Base-by-base conservation (phyloP, 257 asterid species). In the Agastache rugosa region DNA sequence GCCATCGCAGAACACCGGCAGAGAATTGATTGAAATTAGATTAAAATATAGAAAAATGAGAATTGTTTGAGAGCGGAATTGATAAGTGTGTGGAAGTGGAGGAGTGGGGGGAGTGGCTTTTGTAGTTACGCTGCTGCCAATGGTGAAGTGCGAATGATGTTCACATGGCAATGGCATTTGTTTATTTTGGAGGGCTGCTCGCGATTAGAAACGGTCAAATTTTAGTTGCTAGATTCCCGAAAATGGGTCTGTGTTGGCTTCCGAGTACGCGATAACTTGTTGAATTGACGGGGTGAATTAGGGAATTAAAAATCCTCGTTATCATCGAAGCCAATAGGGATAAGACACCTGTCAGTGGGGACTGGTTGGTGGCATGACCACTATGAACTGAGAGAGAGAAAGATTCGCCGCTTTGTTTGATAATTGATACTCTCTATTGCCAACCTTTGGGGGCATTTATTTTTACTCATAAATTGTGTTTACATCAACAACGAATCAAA, bases 351-450 rank as follows among this genome's bases (percentile, higher is more conserved):
- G 81, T 10, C 1, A 9, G 1, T 35, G 45, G 48, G n/a, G 20
- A 5, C 11, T 16, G 47, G 79, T 78, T 78, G 85, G 83, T 78
- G 80, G 83, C 53, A 39, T 53, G 47, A 1, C 51, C 76, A 76
- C 75, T 65, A 29, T n/a, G 5, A 17, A 6, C 20, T 10, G 50
- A 39, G 63, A 0, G 6, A 31, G 37, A 5, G 8, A 31, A 4
- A 29, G 3, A 63, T 77, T 74, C 82, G 77, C 78, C 45, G 39
- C 37, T 69, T 77, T 81, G 64, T 74, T 73, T 81, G 77, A 66
- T 60, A 39, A 27, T 6, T 27, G 31, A 27, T 48, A 29, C 11
- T 17, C 47, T 20, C 17, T 20, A n/a, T 74, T 31, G 73, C 69
- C 79, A 73, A 78, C 69, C 19, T 22, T 54, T 5, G 44, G 44